Evolutionary conservation across 2,329 filamentous ascomycete species (phyloP), one percentile per base, ranked within the genome.

Genomic region (Penicillium hesseltinei): DNA sequence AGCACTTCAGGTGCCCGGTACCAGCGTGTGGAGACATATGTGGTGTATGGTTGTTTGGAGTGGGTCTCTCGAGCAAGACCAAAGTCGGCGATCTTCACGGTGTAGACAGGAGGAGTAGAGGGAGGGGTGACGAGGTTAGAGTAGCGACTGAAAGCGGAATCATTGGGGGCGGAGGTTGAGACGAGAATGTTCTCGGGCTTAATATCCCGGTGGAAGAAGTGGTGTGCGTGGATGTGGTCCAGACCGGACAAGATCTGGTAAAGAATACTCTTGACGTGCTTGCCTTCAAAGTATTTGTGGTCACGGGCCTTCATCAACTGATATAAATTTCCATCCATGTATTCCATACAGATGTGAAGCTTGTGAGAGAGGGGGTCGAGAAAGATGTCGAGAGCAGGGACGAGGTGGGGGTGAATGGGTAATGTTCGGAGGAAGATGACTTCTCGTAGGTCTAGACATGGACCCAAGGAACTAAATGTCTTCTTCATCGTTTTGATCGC

Each of bases 401-500:
- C 94, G 35, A 99, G 84, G 75, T 99, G 94, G 66, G 87, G 86
- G 72, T 99, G 94, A 44, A 84, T 81, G 2, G 94, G 94, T 17
- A 99, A 81, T 11, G 92, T 93, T 70, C 91, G 88, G 46, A 99
- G 81, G 77, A 99, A 99, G 73, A 99, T 94, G 64, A 99, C 94
- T 76, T 99, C 94, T 61, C 94, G 88, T 53, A 99, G 84, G 76
- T 99, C 94, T 62, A 97, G 79, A 74, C 94, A 99, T 51, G 92
- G 89, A 17, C 85, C 80, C 71, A 97, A 92, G 2, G 91, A 96
- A 68, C 97, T 92, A 69, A 97, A 99, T 0, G 89, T 92, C 84
- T 99, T 99, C 83, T 99, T 99, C 94, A 99, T 99, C 6, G 94
- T 97, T 79, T 99, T 99, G 79, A 99, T 97, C 43, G 94, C 94